These are phyloP conservation scores for Prunella vulgaris DNA, from an alignment of 257 asterid species.

Conservation along the genomic window DNA sequence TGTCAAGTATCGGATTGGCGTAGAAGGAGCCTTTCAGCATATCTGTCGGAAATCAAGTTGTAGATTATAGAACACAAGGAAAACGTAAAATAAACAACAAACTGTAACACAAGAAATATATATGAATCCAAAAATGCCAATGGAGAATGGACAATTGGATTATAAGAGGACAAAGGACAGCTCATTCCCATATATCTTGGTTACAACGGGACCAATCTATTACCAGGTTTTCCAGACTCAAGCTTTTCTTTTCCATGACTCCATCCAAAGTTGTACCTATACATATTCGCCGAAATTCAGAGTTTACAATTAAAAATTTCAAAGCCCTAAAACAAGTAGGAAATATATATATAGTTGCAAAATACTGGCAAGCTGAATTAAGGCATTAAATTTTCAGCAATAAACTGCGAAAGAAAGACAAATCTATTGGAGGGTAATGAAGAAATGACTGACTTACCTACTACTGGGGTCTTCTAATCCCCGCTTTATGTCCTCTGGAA, in stretches of 20 bases:
- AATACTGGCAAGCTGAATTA: background rate
- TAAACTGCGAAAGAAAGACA: background rate
- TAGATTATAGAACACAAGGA: background rate
- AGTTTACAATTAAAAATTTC: conserved; percentile 9
- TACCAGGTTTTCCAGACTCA: conserved; percentile 91
- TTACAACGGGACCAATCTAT: background rate
- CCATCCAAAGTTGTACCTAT: conserved; percentile 94
- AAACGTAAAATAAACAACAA: background rate
- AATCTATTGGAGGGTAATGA: background rate
- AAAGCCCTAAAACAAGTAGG: background rate
- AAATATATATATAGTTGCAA: conserved; percentile 3
- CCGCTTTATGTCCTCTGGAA: conserved; percentile 59
- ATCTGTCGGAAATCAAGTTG: conserved; percentile 41
- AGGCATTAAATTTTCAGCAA: background rate
- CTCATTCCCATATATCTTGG: background rate
- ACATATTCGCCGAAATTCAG: conserved; percentile 17
- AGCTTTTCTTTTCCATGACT: conserved; percentile 97
- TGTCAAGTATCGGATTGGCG: conserved; percentile 74
- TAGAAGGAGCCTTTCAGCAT: conserved; percentile 83
- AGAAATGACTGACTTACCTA: conserved; percentile 43
- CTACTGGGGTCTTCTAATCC: conserved; percentile 74
- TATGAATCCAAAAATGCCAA: background rate
- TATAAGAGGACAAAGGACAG: background rate
- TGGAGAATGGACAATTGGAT: background rate
- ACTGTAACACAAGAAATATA: background rate